phyloP scores from a whole-genome alignment of 495 filamentous ascomycete species.

The Lasiosphaeria hispida region DNA sequence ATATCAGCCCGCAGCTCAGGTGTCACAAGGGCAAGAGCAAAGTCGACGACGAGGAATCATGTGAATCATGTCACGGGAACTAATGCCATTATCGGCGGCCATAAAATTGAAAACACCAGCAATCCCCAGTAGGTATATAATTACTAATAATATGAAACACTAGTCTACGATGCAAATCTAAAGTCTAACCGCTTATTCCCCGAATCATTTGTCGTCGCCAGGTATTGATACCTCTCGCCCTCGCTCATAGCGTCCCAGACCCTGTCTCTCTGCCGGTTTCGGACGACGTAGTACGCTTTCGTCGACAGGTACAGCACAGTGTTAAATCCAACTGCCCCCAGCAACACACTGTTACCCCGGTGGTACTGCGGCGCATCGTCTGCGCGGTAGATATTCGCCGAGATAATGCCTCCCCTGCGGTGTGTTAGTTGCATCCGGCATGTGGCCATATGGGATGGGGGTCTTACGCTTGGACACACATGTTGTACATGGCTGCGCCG shows the following conservation, averaged over 20 bases:
- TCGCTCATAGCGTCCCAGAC: conserved; percentile 8
- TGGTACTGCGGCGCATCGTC: conserved; percentile 8
- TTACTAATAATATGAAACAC: too few species aligned
- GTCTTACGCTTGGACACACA: conserved; percentile 36
- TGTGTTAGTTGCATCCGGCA: neutral
- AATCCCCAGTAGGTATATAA: too few species aligned
- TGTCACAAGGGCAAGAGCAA: too few species aligned
- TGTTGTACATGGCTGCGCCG: conserved; percentile 64
- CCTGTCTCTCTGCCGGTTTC: neutral
- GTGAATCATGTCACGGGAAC: too few species aligned
- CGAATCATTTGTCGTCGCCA: conserved; percentile 6
- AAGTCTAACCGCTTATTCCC: conserved; percentile 13
- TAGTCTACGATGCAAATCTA: neutral
- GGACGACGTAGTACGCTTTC: conserved; percentile 2
- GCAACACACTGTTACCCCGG: conserved; percentile 4
- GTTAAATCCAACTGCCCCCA: conserved; percentile 1
- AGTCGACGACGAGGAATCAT: too few species aligned
- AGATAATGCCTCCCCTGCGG: conserved; percentile 52
- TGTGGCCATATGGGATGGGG: neutral
- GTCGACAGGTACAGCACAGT: conserved; percentile 9
- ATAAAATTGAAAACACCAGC: too few species aligned
- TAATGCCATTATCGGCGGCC: too few species aligned
- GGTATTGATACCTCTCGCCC: neutral
- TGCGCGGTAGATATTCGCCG: conserved; percentile 33
- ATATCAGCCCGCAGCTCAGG: too few species aligned